Percentiles rank a stretch among this genome's conserved stretches.
Evolutionary conservation across 164 flowering plant genomes (phyloP).

Genomic region (Tetracentron sinense): DNA sequence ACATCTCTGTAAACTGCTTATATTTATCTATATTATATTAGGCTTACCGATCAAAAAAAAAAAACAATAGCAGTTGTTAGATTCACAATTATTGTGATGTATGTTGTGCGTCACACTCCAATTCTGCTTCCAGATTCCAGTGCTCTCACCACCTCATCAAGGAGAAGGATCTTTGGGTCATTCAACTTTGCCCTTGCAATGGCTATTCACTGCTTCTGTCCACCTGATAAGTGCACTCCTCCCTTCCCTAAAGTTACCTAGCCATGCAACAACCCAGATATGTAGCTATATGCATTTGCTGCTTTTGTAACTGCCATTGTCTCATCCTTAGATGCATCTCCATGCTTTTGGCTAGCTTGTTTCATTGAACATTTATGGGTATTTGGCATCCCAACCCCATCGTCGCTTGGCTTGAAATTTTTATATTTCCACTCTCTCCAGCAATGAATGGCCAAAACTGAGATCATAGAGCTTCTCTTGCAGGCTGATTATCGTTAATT

Average conservation of each 20-base stretch:
- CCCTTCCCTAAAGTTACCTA: not conserved
- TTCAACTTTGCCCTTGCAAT: not conserved
- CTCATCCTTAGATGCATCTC: constrained; percentile 6
- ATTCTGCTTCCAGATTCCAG: too few species aligned
- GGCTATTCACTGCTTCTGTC: not conserved
- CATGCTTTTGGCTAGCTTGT: constrained; percentile 6
- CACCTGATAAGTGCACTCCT: not conserved
- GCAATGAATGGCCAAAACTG: not conserved
- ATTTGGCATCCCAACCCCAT: constrained; percentile 11
- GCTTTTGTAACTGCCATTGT: not conserved
- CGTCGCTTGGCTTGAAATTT: not conserved
- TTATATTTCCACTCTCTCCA: constrained; percentile 4
- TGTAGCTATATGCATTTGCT: constrained; percentile 8
- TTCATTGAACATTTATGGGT: constrained; percentile 7
- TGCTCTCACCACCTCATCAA: not conserved
- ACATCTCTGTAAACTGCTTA: too few species aligned
- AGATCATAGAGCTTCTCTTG: constrained; percentile 6
- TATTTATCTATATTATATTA: too few species aligned
- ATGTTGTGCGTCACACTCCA: too few species aligned
- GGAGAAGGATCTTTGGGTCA: not conserved
- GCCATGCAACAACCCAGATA: not conserved
- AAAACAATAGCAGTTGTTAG: too few species aligned
- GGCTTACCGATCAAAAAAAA: too few species aligned
- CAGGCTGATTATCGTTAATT: constrained; percentile 7
- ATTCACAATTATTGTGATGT: too few species aligned